These are phyloP conservation scores for Cyberlindnera meyerae DNA, from an alignment of 805 yeast genomes.

Conservation along the genomic window DNA sequence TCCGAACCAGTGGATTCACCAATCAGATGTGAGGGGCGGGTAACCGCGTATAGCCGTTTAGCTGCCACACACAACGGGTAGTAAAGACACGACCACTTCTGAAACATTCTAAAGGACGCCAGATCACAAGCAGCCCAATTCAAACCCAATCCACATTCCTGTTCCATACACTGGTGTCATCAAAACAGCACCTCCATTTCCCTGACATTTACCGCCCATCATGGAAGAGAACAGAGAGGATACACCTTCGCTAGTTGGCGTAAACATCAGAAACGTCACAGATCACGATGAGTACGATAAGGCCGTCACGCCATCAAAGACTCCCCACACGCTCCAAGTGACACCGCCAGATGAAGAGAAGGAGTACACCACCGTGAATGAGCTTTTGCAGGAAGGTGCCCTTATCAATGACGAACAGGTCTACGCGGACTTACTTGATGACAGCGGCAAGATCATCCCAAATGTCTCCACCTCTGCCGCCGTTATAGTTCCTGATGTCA, in stretches of 20 bases:
- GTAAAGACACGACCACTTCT: too few species aligned
- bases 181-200: too few species aligned
- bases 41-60: too few species aligned
- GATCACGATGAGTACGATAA: conserved; percentile 14
- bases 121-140: too few species aligned
- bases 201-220: too few species aligned
- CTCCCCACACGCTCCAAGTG: conserved; percentile 3
- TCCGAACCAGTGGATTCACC: too few species aligned
- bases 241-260: conserved; percentile 23
- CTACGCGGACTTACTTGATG: conserved; percentile 48
- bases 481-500: conserved; percentile 3
- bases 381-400: conserved; percentile 43
- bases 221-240: conserved; percentile 5
- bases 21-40: too few species aligned
- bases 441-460: conserved; percentile 44
- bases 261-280: conserved; percentile 20
- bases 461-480: conserved; percentile 13
- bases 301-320: conserved; percentile 15
- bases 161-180: too few species aligned
- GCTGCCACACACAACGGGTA: too few species aligned
- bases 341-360: conserved; percentile 6
- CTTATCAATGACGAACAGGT: conserved; percentile 51
- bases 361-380: conserved; percentile 29
- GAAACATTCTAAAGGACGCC: too few species aligned
- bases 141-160: too few species aligned